These are phyloP conservation scores for Cladorrhinum sp. DNA, from an alignment of 2,329 filamentous ascomycete genomes.

Conservation along the genomic window DNA sequence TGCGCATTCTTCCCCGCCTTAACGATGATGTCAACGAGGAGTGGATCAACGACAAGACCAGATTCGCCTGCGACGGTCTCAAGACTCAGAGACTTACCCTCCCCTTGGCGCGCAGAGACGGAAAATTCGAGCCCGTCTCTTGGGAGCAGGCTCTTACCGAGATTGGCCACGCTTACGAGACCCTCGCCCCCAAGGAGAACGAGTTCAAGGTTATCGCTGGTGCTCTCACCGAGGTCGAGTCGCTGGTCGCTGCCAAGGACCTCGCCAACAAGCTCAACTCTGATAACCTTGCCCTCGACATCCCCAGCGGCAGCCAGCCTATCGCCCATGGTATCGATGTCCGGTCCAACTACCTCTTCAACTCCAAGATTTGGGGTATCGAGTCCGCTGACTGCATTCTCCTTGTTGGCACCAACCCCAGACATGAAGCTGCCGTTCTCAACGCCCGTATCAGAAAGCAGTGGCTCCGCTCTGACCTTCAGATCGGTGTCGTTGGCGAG, in stretches of 20 bases:
- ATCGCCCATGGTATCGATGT: constrained; percentile 91
- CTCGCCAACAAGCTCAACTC: constrained; percentile 94
- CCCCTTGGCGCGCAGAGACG: constrained; percentile 81
- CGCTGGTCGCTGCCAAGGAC: constrained; percentile 94
- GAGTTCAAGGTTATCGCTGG: constrained; percentile 96
- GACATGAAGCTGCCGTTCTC: constrained; percentile 90
- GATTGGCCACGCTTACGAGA: constrained; percentile 75
- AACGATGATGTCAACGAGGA: constrained; percentile 99
- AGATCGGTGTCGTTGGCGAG: constrained; percentile 89
- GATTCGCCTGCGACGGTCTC: constrained; percentile 93
- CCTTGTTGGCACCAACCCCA: constrained; percentile 89
- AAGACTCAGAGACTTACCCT: constrained; percentile 95
- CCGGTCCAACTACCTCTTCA: constrained; percentile 93
- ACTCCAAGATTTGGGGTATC: constrained; percentile 89
- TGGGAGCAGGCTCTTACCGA: constrained; percentile 96
- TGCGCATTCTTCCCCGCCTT: constrained; percentile 86
- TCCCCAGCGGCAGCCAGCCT: constrained; percentile 76
- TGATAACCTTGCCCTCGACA: constrained; percentile 91
- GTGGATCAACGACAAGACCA: constrained; percentile 98
- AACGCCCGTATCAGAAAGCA: constrained; percentile 98
- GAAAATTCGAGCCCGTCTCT: constrained; percentile 86
- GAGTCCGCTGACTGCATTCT: constrained; percentile 92
- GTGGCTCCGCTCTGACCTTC: constrained; percentile 91
- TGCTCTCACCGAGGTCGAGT: constrained; percentile 86
- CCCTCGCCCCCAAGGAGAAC: constrained; percentile 78